Conservation (phyloP, 2,329 filamentous ascomycete species). For the Diplodia scrobiculata region DNA sequence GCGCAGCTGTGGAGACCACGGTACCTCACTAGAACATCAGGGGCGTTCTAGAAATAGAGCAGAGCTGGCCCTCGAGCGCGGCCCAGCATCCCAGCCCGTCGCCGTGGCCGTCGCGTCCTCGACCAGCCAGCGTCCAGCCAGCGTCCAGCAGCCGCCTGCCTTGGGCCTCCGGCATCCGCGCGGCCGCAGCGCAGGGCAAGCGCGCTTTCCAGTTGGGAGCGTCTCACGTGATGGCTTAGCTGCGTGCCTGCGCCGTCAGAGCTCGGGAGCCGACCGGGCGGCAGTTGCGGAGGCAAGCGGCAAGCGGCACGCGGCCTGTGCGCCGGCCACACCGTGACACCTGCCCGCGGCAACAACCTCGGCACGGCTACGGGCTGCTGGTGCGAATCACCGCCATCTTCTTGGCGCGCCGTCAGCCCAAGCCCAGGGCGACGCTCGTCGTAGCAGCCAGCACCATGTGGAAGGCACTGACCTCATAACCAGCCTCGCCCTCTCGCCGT, state of each 20-base stretch:
- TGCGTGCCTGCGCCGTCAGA: no score
- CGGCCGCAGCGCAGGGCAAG: not conserved
- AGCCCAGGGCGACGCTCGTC: not conserved
- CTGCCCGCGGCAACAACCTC: not conserved
- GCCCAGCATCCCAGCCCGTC: not conserved
- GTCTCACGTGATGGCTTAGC: not conserved
- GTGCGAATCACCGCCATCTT: constrained; percentile 1
- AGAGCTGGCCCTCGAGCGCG: not conserved
- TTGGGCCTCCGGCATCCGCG: constrained; percentile 14
- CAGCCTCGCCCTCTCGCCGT: not conserved
- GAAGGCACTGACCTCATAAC: not conserved
- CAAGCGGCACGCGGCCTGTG: not conserved
- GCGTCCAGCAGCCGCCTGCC: not conserved
- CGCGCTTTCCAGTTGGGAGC: not conserved
- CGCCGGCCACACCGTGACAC: not conserved
- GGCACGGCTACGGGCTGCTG: not conserved
- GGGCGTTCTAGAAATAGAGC: constrained; percentile 25
- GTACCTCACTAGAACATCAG: constrained; percentile 25
- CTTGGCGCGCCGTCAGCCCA: not conserved
- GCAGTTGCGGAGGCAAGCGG: not conserved
- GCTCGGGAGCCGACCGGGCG: constrained; percentile 7
- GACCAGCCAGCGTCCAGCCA: not conserved
- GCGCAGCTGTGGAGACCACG: constrained; percentile 23
- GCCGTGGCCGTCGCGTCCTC: constrained; percentile 6
- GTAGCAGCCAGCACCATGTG: constrained; percentile 14